phyloP scores from a whole-genome alignment of 2,329 filamentous ascomycete species.

The Botrytis cinerea region DNA sequence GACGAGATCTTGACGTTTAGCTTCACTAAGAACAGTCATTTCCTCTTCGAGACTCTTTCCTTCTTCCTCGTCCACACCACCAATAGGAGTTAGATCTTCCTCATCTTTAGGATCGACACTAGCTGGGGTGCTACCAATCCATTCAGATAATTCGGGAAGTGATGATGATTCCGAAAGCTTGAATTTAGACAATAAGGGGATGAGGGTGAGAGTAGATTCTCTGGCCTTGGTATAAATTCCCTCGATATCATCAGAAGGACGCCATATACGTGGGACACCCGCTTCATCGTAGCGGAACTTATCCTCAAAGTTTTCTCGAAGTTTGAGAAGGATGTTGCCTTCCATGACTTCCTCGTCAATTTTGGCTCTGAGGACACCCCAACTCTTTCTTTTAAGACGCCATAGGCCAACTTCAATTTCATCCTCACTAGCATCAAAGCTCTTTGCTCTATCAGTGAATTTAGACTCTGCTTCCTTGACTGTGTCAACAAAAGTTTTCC shows the following conservation, averaged over 20 bases:
- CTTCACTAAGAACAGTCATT: conserved; percentile 89
- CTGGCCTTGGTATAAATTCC: conserved; percentile 89
- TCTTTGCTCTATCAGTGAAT: conserved; percentile 85
- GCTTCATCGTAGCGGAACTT: conserved; percentile 97
- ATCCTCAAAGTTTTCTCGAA: conserved; percentile 98
- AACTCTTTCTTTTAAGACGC: conserved; percentile 90
- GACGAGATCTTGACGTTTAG: conserved; percentile 86
- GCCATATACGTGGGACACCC: conserved; percentile 94
- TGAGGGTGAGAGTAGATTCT: conserved; percentile 87
- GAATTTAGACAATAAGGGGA: conserved; percentile 86
- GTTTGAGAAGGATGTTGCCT: conserved; percentile 90
- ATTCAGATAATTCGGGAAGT: conserved; percentile 78
- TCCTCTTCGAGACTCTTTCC: conserved; percentile 95
- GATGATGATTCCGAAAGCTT: conserved; percentile 71
- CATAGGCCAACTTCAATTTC: conserved; percentile 93
- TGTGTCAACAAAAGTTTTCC: conserved; percentile 79
- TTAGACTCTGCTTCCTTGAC: conserved; percentile 82
- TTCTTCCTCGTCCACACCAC: conserved; percentile 91
- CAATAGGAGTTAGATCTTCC: conserved; percentile 85
- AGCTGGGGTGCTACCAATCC: conserved; percentile 76
- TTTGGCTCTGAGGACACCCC: conserved; percentile 84
- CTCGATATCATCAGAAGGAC: conserved; percentile 95
- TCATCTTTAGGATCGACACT: conserved; percentile 81
- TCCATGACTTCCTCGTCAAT: conserved; percentile 98
- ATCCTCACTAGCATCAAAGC: conserved; percentile 87